Evolutionary conservation across 805 yeast species (phyloP), one percentile per base, ranked within the genome.

Genomic region (Lipomyces orientalis): DNA sequence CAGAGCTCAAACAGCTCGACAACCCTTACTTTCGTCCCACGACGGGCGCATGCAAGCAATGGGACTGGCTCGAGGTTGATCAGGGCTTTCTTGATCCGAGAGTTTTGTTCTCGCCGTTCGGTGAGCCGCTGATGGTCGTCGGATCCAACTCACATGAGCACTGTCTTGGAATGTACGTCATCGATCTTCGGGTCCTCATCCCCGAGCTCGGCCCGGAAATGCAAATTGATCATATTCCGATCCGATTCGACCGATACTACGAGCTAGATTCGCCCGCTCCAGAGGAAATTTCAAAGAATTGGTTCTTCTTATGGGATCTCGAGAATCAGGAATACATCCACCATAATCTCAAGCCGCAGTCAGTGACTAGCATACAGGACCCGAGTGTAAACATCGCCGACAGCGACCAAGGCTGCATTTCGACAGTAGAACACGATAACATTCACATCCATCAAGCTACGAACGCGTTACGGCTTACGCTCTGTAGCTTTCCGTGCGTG

Each of bases 41-140:
- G n/a, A 10, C 34, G n/a, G 66, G 59, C 35, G 29, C 25, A 6
- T 63, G 65, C 63, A 25, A 46, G 54, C 9, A 19, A 29, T 25
- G 54, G 19, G n/a, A 6, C 5, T 63, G 51, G 34, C 65, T 63
- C 14, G 66, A 51, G n/a, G n/a, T 52, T 14, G 59, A 58, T 35
- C 66, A 63, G 59, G 66, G 64, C 14, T 34, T 63, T 22, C 39
- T 63, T 19, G 66, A 63, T 37, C 66, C 66, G 19, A 33, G 66
- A 7, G 54, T 59, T n/a, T 63, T 31, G 46, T 63, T 61, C 52
- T 63, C 66, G 46, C 63, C 66, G 16, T 58, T 58, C 35, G 66
- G 66, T 25, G 66, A 63, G 65, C 66, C 66, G 12, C 22, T 63
- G 52, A 63, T 63, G 66, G 54, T 63, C n/a, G 62, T 63, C 33